Conservation (phyloP, 768 basidiomycete species). For the Russula griseocarnosa region DNA sequence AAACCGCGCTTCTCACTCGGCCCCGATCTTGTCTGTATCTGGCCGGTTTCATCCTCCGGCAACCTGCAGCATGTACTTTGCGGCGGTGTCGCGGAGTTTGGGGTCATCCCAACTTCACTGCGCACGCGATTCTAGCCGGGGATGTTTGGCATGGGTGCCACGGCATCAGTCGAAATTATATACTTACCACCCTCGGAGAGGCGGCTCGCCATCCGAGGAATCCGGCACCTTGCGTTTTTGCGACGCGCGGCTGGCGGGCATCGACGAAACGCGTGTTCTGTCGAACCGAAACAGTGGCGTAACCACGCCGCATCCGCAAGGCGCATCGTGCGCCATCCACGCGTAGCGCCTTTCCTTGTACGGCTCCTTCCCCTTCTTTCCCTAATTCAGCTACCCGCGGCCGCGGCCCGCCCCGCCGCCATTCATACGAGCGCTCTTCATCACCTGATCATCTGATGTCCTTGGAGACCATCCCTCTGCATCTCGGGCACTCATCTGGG, state of each 20-base stretch:
- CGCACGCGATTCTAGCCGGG: slow-evolving; percentile 23
- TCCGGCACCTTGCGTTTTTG: slow-evolving; percentile 26
- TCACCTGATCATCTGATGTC: slow-evolving; percentile 23
- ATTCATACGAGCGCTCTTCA: no score
- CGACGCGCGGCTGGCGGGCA: slow-evolving; percentile 22
- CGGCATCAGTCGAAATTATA: slow-evolving; percentile 24
- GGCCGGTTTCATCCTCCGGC: slow-evolving; percentile 7
- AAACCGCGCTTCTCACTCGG: slow-evolving; percentile 3
- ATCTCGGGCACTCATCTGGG: slow-evolving; percentile 15
- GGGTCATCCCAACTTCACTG: slow-evolving; percentile 19
- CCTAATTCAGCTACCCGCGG: slow-evolving; percentile 21
- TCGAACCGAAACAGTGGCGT: slow-evolving; percentile 25
- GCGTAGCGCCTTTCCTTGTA: slow-evolving; percentile 23
- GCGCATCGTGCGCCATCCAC: slow-evolving; percentile 27
- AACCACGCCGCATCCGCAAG: slow-evolving; percentile 27
- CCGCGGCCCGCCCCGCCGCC: no score
- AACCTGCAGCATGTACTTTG: slow-evolving; percentile 12
- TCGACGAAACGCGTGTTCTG: slow-evolving; percentile 25
- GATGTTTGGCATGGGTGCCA: slow-evolving; percentile 24
- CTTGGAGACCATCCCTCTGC: slow-evolving; percentile 21
- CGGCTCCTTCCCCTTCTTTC: slow-evolving; percentile 19
- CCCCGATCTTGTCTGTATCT: slow-evolving; percentile 8
- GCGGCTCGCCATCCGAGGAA: slow-evolving; percentile 25
- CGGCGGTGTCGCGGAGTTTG: slow-evolving; percentile 26
- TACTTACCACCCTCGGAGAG: slow-evolving; percentile 23